A percentile compares a stretch with the other conserved stretches of the same genome.
Evolutionary conservation across 176 grass and related monocot genomes (phyloP).

Genomic region (Secale cereale): DNA sequence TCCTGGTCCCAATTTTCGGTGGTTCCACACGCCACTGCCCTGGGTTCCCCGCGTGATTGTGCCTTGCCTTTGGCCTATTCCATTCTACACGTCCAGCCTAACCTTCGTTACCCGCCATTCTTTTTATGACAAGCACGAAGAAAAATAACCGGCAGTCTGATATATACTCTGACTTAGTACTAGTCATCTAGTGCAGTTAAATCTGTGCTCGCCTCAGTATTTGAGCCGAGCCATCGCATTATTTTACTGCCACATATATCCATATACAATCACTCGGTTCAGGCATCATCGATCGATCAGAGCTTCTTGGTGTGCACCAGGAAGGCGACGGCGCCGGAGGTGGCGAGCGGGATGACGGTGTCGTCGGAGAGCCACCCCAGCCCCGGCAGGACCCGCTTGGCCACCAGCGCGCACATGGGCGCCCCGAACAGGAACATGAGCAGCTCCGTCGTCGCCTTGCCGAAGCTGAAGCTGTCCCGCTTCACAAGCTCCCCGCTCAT

Average conservation of each 20-base stretch:
- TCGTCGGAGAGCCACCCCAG: conserved; percentile 49
- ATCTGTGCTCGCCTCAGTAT: no score
- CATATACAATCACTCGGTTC: no score
- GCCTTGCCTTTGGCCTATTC: no score
- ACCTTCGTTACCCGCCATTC: no score
- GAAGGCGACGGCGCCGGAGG: conserved; percentile 38
- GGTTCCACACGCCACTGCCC: no score
- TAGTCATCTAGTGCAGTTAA: no score
- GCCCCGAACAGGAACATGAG: conserved; percentile 37
- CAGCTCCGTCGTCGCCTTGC: conserved; percentile 13
- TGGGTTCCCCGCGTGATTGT: background rate
- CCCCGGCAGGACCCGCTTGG: conserved; percentile 55
- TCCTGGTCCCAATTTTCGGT: background rate
- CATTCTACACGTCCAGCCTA: no score
- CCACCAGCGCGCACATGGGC: conserved; percentile 24
- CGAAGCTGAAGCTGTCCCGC: conserved; percentile 30
- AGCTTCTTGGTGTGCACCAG: conserved; percentile 48
- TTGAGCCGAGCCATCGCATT: no score
- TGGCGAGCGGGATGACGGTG: conserved; percentile 46
- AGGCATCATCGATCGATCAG: background rate
- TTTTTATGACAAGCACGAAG: no score
- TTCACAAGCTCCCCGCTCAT: conserved; percentile 35
- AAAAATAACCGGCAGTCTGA: no score
- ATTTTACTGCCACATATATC: no score
- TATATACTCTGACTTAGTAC: no score